Base-by-base conservation (phyloP, 257 asterid genomes). In the Lycium ferocissimum region DNA sequence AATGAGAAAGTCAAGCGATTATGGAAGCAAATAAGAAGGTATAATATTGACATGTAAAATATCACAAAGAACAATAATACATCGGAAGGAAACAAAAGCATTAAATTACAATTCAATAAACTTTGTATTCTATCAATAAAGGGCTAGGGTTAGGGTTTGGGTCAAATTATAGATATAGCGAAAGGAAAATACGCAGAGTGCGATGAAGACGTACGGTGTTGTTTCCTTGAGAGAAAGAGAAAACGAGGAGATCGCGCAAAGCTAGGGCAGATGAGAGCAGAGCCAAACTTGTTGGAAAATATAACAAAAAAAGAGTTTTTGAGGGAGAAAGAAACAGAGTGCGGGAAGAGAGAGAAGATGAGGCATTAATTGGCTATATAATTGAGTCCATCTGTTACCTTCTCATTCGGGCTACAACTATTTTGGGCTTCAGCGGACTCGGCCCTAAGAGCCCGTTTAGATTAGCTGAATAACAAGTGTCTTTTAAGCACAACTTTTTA, bases 231-330 rank as follows among this genome's bases (percentile, higher is more conserved):
- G 45, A 33, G 10, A 66, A 5, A 72, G 80, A n/a, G 7, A 49
- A 75, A 43, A 47, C 61, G 43, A 22, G 62, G 81, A 75, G 81
- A 75, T 49, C 62, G 81, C 81, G 80, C 56, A 73, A 58, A 75
- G 45, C 12, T 47, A 47, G 20, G 81, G 59, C 61, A 73, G 61
- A 73, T 0, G 75, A 35, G 76, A 15, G 13, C 66, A 59, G 15
- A 59, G 1, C 35, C 66, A 59, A 59, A 1, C 33, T 59, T 59
- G 4, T 3, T 40, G 2, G 66, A 59, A 49, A 49, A 49, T 49
- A 59, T n/a, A 59, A 7, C 3, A 59, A 22, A 59, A 59, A 18
- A 59, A 2, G 33, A 59, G 12, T 15, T 14, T 11, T 2, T 18
- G 35, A n/a, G 33, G 56, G 3, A 8, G 56, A 9, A 49, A 49